Base-by-base conservation (phyloP, 495 filamentous ascomycete species). In the Hypoxylon crocopeplum region DNA sequence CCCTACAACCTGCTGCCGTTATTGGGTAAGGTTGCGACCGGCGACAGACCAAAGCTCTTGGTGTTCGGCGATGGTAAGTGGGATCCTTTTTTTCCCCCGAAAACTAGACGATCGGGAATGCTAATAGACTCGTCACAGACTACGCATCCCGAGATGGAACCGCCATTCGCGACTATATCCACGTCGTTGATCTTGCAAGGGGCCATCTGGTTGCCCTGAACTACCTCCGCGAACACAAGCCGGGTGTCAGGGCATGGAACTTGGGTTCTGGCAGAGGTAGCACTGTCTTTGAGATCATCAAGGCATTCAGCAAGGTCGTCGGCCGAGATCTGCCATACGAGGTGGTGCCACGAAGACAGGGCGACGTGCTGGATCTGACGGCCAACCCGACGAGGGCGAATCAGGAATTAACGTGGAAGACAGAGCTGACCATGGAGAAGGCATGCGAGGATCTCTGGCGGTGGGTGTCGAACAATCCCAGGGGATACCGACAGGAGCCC, bases 241-340 rank as follows among this genome's bases (percentile, higher is more conserved):
- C 95, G 34, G 94, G 94, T 54, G 91, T 96, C 42, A 86, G 89
- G 53, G 93, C 93, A 52, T 98, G 95, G 95, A 98, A 98, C 78
- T 72, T 98, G 51, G 94, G 94, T 17, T 97, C 92, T n/a, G 94
- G 94, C 30, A 88, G 86, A 67, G 94, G 94, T 56, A 92, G 88
- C 74, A 98, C 95, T 8, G 94, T 98, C 27, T 93, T 91, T 73
- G 92, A 98, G 69, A 98, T 98, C 84, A 88, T 98, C 83, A 89
- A 90, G 49, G 91, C 95, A 54, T 98, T 98, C 79, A 90, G 86
- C 70, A 75, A 82, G 29, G 90, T 91, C 25, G 91, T 97, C 21
- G 93, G 94, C 48, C 85, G 83, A 33, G 85, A 93, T 51, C 80
- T 98, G 16, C 85, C 90, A 22, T 98, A 97, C 77, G 82, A 97